Conservation (phyloP, 805 yeast species). For the Candida wancherniae region DNA sequence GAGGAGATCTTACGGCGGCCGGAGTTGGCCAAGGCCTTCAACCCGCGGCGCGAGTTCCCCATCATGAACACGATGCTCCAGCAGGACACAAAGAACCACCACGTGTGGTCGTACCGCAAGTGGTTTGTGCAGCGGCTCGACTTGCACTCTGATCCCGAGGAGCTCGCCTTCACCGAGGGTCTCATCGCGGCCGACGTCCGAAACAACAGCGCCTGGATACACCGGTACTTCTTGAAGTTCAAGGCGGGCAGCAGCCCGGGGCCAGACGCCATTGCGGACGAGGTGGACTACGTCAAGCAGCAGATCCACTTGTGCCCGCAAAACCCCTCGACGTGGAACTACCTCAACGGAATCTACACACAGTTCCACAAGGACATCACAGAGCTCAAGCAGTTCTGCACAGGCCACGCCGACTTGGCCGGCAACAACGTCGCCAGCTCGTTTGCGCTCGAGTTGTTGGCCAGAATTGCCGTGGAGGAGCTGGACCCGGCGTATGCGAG, state of each 20-base stretch:
- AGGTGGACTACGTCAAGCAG: conserved; percentile 47
- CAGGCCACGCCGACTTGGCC: conserved; percentile 31
- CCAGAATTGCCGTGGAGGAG: conserved; percentile 40
- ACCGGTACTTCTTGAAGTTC: conserved; percentile 59
- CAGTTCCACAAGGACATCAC: conserved; percentile 22
- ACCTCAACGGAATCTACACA: conserved; percentile 54
- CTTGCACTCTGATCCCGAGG: conserved; percentile 41
- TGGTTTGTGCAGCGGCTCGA: conserved; percentile 68
- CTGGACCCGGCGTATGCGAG: conserved; percentile 30
- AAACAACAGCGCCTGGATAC: conserved; percentile 94
- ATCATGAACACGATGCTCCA: conserved; percentile 63
- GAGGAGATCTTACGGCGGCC: conserved; percentile 23
- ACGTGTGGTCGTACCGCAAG: conserved; percentile 89
- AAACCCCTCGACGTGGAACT: conserved; percentile 85
- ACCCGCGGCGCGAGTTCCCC: conserved; percentile 56
- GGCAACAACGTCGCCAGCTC: conserved; percentile 13
- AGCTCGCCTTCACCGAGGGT: conserved; percentile 46
- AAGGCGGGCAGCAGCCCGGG: conserved; percentile 16
- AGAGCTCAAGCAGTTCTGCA: conserved; percentile 44
- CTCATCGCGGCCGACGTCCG: conserved; percentile 60
- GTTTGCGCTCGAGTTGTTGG: conserved; percentile 28
- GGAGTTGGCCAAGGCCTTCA: conserved; percentile 20
- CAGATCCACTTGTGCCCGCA: conserved; percentile 63
- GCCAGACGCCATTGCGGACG: conserved; percentile 31
- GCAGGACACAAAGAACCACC: conserved; percentile 86